Conservation (phyloP, 164 flowering plant genomes). For the Magnolia sinica region DNA sequence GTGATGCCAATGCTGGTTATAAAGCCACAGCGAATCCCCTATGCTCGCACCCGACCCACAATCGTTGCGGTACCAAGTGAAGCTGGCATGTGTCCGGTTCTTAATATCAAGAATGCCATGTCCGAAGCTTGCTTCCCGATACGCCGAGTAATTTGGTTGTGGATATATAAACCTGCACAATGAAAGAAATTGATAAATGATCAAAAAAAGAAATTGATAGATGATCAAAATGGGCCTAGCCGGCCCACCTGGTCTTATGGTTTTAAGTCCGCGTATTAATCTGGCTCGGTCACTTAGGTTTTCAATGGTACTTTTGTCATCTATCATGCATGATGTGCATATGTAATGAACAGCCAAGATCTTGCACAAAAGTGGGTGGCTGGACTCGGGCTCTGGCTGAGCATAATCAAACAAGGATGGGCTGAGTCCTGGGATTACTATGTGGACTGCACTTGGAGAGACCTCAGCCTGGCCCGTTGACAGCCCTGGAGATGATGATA, state of each 20-base stretch:
- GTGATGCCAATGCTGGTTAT: constrained; percentile 49
- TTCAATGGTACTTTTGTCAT: too few relatives aligned
- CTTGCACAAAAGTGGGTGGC: too few relatives aligned
- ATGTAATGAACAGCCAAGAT: too few relatives aligned
- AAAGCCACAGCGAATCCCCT: constrained; percentile 65
- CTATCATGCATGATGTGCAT: too few relatives aligned
- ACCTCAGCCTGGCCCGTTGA: too few relatives aligned
- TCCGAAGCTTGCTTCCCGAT: constrained; percentile 82
- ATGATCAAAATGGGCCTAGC: not conserved
- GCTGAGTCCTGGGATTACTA: too few relatives aligned
- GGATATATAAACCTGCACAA: constrained; percentile 73
- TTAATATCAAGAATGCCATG: constrained; percentile 76
- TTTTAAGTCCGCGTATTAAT: not conserved
- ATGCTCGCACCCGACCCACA: constrained; percentile 66
- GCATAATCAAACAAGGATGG: too few relatives aligned
- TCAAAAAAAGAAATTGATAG: not conserved
- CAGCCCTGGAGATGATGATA: too few relatives aligned
- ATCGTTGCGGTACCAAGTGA: constrained; percentile 74
- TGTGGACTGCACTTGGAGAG: too few relatives aligned
- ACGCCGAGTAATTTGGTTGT: constrained; percentile 83
- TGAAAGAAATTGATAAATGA: not conserved
- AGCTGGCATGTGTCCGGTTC: constrained; percentile 77
- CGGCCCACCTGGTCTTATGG: not conserved
- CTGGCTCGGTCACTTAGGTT: not conserved
- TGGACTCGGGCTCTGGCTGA: too few relatives aligned